These are phyloP conservation scores for Tetrapisispora pingtungensis DNA, from an alignment of 805 yeast species.

Conservation along the genomic window DNA sequence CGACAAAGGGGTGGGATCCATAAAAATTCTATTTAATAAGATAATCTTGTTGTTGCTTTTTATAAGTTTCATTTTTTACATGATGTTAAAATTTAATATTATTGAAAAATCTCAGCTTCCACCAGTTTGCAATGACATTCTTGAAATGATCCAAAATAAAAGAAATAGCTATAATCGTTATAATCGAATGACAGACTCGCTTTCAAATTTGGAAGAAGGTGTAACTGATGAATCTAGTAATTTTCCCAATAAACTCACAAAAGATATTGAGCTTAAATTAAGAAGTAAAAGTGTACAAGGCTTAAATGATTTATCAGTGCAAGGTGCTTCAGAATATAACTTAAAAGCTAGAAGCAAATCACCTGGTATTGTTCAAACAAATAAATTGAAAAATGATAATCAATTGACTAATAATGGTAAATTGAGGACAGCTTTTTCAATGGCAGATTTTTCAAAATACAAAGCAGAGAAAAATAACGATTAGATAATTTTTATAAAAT, in stretches of 20 bases:
- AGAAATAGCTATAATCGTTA: background rate
- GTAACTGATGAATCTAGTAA: background rate
- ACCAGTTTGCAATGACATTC: background rate
- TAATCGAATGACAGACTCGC: background rate
- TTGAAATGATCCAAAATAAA: slow-evolving; percentile 7
- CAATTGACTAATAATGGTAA: slow-evolving; percentile 5
- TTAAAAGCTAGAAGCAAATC: slow-evolving; percentile 1
- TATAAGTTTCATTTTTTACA: background rate
- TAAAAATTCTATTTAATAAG: background rate
- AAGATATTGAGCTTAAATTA: slow-evolving; percentile 4
- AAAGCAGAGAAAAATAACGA: slow-evolving; percentile 12
- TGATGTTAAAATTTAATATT: background rate
- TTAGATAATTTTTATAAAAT: background rate
- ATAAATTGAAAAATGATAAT: slow-evolving; percentile 4
- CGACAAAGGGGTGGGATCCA: background rate
- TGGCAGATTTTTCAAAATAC: slow-evolving; percentile 26
- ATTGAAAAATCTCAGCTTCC: background rate
- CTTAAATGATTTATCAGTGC: slow-evolving; percentile 2
- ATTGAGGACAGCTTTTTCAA: slow-evolving; percentile 16
- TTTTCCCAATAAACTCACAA: background rate
- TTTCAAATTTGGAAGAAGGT: slow-evolving; percentile 8
- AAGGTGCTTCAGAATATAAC: background rate
- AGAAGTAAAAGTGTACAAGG: slow-evolving; percentile 27
- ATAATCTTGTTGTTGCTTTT: background rate
- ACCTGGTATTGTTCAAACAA: background rate